Conservation (phyloP, 257 asterid species). For the Thymus mandschuricus region DNA sequence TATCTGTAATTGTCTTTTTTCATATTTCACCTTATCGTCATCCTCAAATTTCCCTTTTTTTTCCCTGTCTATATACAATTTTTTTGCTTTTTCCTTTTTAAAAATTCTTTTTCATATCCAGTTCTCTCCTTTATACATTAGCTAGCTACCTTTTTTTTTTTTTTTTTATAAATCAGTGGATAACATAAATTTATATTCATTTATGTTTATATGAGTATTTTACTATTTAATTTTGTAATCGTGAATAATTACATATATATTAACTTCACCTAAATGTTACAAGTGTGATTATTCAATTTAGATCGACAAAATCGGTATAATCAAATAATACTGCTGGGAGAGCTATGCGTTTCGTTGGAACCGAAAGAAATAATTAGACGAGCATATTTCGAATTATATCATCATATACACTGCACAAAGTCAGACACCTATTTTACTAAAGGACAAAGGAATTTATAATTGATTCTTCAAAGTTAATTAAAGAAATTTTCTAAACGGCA, state of each 20-base stretch:
- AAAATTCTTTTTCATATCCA: not conserved
- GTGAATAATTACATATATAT: too few species aligned
- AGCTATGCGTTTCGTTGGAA: too few species aligned
- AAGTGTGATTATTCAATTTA: too few species aligned
- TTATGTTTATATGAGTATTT: too few species aligned
- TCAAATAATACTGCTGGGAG: too few species aligned
- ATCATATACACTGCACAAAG: too few species aligned
- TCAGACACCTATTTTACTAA: not conserved
- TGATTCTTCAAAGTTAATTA: slow-evolving; percentile 12
- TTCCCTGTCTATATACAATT: not conserved
- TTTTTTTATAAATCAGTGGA: too few species aligned
- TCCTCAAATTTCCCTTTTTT: not conserved
- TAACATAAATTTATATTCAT: not conserved
- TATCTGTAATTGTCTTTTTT: slow-evolving; percentile 3
- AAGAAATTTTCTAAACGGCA: not conserved
- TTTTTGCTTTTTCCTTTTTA: not conserved
- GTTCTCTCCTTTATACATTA: not conserved
- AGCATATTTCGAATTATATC: too few species aligned
- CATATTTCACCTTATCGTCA: not conserved
- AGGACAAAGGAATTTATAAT: not conserved
- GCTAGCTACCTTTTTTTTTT: not conserved
- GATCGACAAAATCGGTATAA: too few species aligned
- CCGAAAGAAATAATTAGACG: too few species aligned
- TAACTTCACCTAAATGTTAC: too few species aligned
- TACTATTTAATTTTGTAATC: too few species aligned